Evolutionary conservation across 164 flowering plant genomes (phyloP), one percentile per base, ranked within the genome.

Genomic region (grape (Vitis vinifera)): DNA sequence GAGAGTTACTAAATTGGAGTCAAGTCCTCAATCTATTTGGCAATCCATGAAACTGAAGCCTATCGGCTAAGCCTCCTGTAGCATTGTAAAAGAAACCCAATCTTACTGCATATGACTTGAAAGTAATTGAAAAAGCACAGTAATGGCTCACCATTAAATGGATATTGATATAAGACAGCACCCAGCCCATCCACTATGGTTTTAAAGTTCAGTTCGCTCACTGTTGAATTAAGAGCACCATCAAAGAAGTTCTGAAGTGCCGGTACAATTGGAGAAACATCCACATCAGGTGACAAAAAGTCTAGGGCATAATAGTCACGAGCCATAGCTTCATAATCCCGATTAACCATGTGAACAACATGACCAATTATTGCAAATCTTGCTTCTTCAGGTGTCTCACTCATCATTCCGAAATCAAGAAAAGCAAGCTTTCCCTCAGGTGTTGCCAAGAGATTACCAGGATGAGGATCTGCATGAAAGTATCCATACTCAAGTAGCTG

Each of bases 361-460:
- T 95, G 99, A 68, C 99, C 98, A 29, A 95, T 91, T 59, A 95
- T 92, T 60, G 99, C 99, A 77, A 51, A 87, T 76, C 99, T 89
- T 76, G 99, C 99, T 73, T 89, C 87, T 78, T 95, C 99, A 23
- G 99, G 99, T 23, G 98, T 95, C 74, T 95, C 99, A 77, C 99
- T 93, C 99, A 95, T 95, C 99, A 95, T 95, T 53, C 99, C 99
- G 81, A 95, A 95, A 81, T 95, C 99, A 68, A 95, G 84, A 77
- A 93, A 95, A 51, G 99, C 99, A 80, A 95, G 98, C 72, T 93
- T 93, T 70, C 99, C 99, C 48, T 91, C 93, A 47, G 97, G 94
- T 47, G 99, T 95, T 15, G 99, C 98, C 75, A 95, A 80, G 17
- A 95, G 97, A 83, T 95, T 95, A 58, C 99, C 99, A 67, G 99